phyloP scores from a whole-genome alignment of 2,329 filamentous ascomycete genomes.

The Fusarium sp. region DNA sequence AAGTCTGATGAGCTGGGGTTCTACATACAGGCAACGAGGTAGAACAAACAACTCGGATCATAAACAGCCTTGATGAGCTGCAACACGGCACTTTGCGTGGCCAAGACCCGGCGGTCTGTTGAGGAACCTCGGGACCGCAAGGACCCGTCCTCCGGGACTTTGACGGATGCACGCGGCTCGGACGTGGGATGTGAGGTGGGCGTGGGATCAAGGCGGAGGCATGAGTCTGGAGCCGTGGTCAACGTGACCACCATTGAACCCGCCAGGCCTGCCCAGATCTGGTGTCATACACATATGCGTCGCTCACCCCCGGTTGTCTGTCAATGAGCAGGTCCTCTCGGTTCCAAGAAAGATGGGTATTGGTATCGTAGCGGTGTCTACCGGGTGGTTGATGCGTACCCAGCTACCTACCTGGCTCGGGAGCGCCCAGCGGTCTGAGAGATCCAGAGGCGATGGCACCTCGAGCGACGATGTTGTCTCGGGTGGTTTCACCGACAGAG shows the following conservation, averaged over 20 bases:
- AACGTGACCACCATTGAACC: conserved; percentile 33
- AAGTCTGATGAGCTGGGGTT: not conserved
- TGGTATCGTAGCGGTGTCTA: conserved; percentile 2
- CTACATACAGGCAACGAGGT: not conserved
- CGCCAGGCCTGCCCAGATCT: conserved; percentile 32
- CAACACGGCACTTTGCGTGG: conserved; percentile 5
- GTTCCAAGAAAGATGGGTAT: not conserved
- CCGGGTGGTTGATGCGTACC: not conserved
- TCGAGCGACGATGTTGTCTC: not conserved
- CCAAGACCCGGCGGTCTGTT: conserved; percentile 31
- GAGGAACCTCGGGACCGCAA: conserved; percentile 28
- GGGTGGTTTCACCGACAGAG: conserved; percentile 21
- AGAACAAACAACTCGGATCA: not conserved
- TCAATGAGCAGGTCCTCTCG: not conserved
- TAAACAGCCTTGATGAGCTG: not conserved
- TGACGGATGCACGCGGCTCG: conserved; percentile 19
- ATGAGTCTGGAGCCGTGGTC: conserved; percentile 26
- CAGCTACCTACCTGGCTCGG: not conserved
- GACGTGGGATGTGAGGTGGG: conserved; percentile 14
- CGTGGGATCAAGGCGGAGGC: conserved; percentile 30
- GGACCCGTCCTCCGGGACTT: conserved; percentile 25
- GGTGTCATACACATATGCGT: conserved; percentile 23
- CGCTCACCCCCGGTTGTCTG: conserved; percentile 13
- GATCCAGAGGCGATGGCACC: not conserved
- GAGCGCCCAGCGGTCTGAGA: conserved; percentile 6